phyloP scores from a whole-genome alignment of 169 alveolate genomes.

The Plasmodium knowlesi region DNA sequence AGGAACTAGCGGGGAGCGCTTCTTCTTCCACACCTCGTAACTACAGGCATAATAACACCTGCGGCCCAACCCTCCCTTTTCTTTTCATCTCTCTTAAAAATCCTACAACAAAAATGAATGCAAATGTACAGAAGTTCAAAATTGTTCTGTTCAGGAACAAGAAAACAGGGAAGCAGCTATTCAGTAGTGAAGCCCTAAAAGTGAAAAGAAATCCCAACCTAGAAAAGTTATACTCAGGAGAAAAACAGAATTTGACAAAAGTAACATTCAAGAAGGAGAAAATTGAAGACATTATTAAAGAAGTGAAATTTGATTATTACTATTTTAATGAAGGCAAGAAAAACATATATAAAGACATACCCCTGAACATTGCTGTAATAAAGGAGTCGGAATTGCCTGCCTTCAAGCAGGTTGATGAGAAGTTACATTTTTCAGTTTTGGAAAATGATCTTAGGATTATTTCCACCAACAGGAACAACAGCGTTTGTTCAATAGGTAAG shows the following conservation, averaged over 20 bases:
- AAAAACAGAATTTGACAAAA: constrained; percentile 75
- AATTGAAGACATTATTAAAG: constrained; percentile 81
- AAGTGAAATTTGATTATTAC: constrained; percentile 87
- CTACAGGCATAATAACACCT: background rate
- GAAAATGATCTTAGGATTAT: constrained; percentile 89
- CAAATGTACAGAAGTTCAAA: constrained; percentile 11
- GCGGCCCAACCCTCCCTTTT: background rate
- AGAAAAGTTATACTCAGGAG: constrained; percentile 68
- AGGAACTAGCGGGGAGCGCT: too few species aligned
- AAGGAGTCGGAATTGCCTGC: constrained; percentile 79
- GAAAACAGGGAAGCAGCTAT: background rate
- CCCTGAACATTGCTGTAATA: constrained; percentile 81
- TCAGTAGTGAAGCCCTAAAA: constrained; percentile 23
- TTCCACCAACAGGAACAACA: constrained; percentile 79
- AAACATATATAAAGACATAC: constrained; percentile 84
- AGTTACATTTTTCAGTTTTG: constrained; percentile 86
- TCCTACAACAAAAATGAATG: constrained; percentile 32
- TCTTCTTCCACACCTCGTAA: background rate
- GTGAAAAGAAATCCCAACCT: constrained; percentile 41
- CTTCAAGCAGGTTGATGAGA: constrained; percentile 79
- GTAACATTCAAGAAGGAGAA: constrained; percentile 86
- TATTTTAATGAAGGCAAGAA: constrained; percentile 83
- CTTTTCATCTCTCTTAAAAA: background rate
- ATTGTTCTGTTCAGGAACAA: constrained; percentile 7
- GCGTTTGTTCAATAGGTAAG: constrained; percentile 73